Conservation (phyloP, 768 basidiomycete genomes). For the Rhodotorula sphaerocarpa region DNA sequence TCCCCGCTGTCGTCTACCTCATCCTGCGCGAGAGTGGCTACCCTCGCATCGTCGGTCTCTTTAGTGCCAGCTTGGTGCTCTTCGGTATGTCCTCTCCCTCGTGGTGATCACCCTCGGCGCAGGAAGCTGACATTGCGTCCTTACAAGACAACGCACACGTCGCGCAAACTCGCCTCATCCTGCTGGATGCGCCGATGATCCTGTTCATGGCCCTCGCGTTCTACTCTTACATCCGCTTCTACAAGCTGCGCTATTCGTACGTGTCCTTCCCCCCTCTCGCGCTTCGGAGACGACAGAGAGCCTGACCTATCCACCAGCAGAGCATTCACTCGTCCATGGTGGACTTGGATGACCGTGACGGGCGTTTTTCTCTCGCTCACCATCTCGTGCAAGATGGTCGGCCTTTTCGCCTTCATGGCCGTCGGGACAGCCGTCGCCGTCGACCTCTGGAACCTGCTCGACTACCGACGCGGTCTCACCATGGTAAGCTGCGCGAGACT, state of each 20-base stretch:
- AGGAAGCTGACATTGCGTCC: no score
- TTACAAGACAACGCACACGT: conserved; percentile 98
- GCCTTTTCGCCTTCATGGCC: conserved; percentile 76
- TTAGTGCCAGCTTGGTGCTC: conserved; percentile 74
- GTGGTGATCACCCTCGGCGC: accelerated
- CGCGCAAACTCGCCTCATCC: conserved; percentile 89
- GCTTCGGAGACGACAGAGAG: not conserved
- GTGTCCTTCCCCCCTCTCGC: not conserved
- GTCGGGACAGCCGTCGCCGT: conserved; percentile 85
- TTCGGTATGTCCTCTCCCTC: conserved; percentile 58
- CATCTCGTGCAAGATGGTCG: conserved; percentile 96
- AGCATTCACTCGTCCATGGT: conserved; percentile 84
- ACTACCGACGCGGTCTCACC: conserved; percentile 65
- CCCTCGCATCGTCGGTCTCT: conserved; percentile 78
- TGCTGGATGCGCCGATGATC: conserved; percentile 85
- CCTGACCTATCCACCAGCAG: conserved; percentile 45
- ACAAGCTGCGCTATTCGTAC: conserved; percentile 82
- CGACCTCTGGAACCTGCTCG: conserved; percentile 90
- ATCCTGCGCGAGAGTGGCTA: conserved; percentile 99
- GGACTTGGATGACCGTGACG: conserved; percentile 83
- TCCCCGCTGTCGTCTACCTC: conserved; percentile 79
- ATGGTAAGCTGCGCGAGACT: no score
- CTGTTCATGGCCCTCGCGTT: conserved; percentile 94
- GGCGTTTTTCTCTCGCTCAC: conserved; percentile 92
- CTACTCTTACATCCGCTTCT: conserved; percentile 86